Evolutionary conservation across 108 stramenopile species (phyloP), one percentile per base, ranked within the genome.

Genomic region (Pseudonitzschia multiseries): DNA sequence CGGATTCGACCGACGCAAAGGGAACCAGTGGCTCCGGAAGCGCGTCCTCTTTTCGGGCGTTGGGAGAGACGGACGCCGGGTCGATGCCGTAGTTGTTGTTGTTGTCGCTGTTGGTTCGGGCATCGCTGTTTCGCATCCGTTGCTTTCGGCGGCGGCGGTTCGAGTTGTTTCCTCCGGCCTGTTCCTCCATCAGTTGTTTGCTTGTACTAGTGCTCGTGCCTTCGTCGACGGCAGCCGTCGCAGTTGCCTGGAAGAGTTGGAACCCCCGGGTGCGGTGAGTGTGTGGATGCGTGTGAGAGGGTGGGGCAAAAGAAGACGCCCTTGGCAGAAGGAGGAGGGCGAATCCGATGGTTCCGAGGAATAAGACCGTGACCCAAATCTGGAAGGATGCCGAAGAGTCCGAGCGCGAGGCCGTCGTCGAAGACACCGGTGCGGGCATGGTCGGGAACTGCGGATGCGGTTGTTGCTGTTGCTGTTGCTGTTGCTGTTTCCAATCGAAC

Each of bases 101-200:
- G 20, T 14, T 20, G n/a, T 13, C 8, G 4, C 40, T 12, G n/a
- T 62, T 26, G n/a, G 36, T 21, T 17, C n/a, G 13, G 26, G 21
- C 26, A 24, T 56, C 24, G 54, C 54, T 56, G 36, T 62, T 62
- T 62, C 20, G 1, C 10, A 62, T 62, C 14, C 61, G 26, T 15
- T 62, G 61, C 36, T 62, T 62, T 13, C 61, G 32, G 15, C 61
- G 61, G 15, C 61, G 61, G 15, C 61, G 61, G 29, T 62, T 62
- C 0, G 33, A 40, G 32, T 9, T 31, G 36, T 62, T 0, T 14
- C 61, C 61, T 40, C 61, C 61, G 20, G 61, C 61, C 33, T 62
- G 61, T 4, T 21, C 14, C 40, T 62, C 33, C 61, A 62, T 62
- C n/a, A 62, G 10, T 9, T 36, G 36, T 6, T 36, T 36, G 36